Evolutionary conservation across 176 grass and related monocot genomes (phyloP), one percentile per base, ranked within the genome.

Genomic region (Oryza rufipogon): DNA sequence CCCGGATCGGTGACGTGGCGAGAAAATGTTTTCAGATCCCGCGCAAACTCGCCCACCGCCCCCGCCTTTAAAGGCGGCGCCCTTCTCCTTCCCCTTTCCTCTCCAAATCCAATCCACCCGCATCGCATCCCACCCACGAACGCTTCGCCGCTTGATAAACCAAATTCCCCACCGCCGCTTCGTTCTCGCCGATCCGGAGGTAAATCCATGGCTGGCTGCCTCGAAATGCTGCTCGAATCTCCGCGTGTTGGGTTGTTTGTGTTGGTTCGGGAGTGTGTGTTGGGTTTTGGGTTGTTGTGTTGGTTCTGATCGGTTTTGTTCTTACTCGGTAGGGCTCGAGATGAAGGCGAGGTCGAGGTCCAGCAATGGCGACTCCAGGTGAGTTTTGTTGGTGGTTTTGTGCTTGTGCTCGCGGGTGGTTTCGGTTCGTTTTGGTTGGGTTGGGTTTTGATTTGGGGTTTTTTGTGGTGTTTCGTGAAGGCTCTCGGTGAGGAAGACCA

Each of bases 1-100:
- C 66, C 25, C 85, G 85, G 91, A 97, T 93, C 89, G 82, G 0
- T 97, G 94, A 94, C 82, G 89, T 91, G 94, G 79, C 66, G 0
- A 30, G 64, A 30, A 69, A 78, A 30, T 10, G 6, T 54, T 69
- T 91, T 52, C 11, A 39, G 79, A 79, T 87, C 92, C 89, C 92
- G 92, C 92, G 80, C 86, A 87, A 89, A 87, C 68, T 65, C 72
- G 42, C 49, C 49, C 85, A 25, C 79, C 80, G 47, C 36, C 85
- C 28, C 39, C 17, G 80, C 75, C 76, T 84, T 88, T 90, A 87
- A 90, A 90, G 36, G 64, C 84, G 82, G 68, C 81, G 46, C 84
- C 45, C 68, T 16, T 60, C 38, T 20, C 3, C 23, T 10, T 10
- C 61, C 3, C 23, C 10, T 48, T 49, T 2, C 30, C 15, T 10